Evolutionary conservation across 2,329 filamentous ascomycete species (phyloP), one percentile per base, ranked within the genome.

Genomic region (Penicillium sp.): DNA sequence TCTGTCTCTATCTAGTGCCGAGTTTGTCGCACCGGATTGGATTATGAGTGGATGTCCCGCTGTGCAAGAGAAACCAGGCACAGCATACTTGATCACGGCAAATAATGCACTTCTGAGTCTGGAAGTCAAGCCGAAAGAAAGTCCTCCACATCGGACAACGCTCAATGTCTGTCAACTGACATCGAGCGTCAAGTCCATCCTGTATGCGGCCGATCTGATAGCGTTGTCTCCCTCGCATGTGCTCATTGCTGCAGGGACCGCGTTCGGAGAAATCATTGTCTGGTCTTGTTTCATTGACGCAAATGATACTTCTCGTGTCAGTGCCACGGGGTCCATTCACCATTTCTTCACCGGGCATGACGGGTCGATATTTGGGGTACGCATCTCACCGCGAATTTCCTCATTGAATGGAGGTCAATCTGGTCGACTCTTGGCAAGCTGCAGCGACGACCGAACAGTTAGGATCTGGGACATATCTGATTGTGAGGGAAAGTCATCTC

Each of bases 371-470:
- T 98, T 95, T 50, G 89, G 87, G 1, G 84, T 98, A 2, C 74
- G 80, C 20, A 83, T 96, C 23, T 94, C 87, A 0, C 67, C 74
- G 1, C 57, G 67, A 48, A 61, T 82, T 13, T 44, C 46, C 5
- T 48, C 65, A 14, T 45, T 59, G 1, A 60, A 66, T 10, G 51
- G 45, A 11, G 68, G 66, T 0, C 57, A 55, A 5, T 58, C 58
- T 13, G 67, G 69, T 16, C 73, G 84, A 35, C 62, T 95, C n/a
- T 71, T 98, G 22, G 85, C 83, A 10, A 95, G 85, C 54, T 98
- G 92, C 60, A 96, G 90, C 56, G 92, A 98, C 57, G 92, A 98
- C 63, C 76, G 92, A 34, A 95, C 88, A 0, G 79, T 98, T 14
- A 75, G 85, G 10, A 66, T 96, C 1, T 96, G 92, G 90, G 79